Base-by-base conservation (phyloP, 371 early-diverging fungal genomes). In the Dichotomocladium elegans region DNA sequence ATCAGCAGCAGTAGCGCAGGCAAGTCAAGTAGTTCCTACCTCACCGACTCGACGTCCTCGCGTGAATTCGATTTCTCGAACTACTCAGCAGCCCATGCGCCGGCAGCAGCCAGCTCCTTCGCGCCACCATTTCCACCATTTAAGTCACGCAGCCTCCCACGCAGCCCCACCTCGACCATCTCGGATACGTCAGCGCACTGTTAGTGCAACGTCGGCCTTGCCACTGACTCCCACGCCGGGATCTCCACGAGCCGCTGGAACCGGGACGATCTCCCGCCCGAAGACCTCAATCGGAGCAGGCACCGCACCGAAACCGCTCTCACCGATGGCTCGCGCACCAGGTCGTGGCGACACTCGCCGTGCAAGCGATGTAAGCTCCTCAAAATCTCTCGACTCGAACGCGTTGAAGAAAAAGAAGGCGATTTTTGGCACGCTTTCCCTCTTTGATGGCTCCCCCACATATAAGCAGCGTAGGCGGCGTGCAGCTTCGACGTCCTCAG, bases 391-490 rank as follows among this genome's bases (percentile, higher is more conserved):
- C 34, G 73, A 73, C 54, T 51, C 65, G n/a, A 71, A 67, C 41
- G 53, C 65, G 8, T 47, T 73, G 15, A 64, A 66, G 37, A 73
- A 73, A 49, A 66, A 64, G 8, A 69, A 69, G 29, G 55, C 66
- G 0, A 65, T 83, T 22, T 81, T 82, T 68, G 84, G 84, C 26
- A 68, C 78, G 33, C 68, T 85, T 40, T 73, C 80, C 4, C 69
- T 88, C 14, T 83, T 88, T 66, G 89, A 85, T 35, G 86, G 86
- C 3, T 81, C 86, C 3, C 86, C 86, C 7, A 82, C 81, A 1
- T 86, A 86, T 67, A 88, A 88, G 56, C 85, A 85, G 57, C 72
- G 89, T 27, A 68, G 86, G 42, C 72, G 93, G 64, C 75, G 84
- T 22, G 80, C 82, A 6, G 70, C 77, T 25, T 81, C 82, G 11